These are phyloP conservation scores for Schizosaccharomyces osmophilus DNA, from an alignment of 805 yeast genomes.

Conservation along the genomic window DNA sequence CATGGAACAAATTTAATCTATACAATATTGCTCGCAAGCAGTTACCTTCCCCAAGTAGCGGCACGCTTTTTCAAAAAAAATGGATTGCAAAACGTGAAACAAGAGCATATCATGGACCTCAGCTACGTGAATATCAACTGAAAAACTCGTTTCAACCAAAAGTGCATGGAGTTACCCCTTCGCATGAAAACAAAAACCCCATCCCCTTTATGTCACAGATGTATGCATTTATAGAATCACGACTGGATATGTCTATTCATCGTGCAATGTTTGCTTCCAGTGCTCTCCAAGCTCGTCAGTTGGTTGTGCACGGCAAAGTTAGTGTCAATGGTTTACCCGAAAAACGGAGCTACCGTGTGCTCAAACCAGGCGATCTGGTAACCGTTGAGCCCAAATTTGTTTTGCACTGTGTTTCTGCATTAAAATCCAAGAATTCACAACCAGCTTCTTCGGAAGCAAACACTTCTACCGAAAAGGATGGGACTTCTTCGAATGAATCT, in stretches of 20 bases:
- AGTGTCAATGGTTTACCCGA: conserved; percentile 47
- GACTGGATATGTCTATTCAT: conserved; percentile 74
- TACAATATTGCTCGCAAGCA: conserved; percentile 63
- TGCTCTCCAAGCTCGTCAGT: conserved; percentile 80
- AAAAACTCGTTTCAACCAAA: conserved; percentile 3
- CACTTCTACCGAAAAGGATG: background rate
- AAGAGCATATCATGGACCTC: conserved; percentile 89
- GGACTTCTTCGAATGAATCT: background rate
- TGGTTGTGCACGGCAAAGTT: conserved; percentile 57
- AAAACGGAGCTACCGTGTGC: conserved; percentile 6
- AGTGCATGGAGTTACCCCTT: conserved; percentile 3
- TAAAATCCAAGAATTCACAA: background rate
- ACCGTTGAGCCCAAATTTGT: conserved; percentile 70
- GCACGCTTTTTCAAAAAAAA: conserved; percentile 72
- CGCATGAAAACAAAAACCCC: conserved; percentile 6
- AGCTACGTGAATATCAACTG: conserved; percentile 52
- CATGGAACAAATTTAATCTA: conserved; percentile 76
- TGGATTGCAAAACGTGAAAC: conserved; percentile 81
- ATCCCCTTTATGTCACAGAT: conserved; percentile 81
- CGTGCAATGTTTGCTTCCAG: conserved; percentile 85
- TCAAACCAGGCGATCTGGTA: conserved; percentile 70
- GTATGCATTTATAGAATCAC: conserved; percentile 62
- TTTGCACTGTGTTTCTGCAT: conserved; percentile 33
- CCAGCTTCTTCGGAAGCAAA: background rate
- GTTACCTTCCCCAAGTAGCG: conserved; percentile 28